Evolutionary conservation across 1,284 basidiomycete genomes (phyloP).

Genomic region (Violaceomyces palustris): DNA sequence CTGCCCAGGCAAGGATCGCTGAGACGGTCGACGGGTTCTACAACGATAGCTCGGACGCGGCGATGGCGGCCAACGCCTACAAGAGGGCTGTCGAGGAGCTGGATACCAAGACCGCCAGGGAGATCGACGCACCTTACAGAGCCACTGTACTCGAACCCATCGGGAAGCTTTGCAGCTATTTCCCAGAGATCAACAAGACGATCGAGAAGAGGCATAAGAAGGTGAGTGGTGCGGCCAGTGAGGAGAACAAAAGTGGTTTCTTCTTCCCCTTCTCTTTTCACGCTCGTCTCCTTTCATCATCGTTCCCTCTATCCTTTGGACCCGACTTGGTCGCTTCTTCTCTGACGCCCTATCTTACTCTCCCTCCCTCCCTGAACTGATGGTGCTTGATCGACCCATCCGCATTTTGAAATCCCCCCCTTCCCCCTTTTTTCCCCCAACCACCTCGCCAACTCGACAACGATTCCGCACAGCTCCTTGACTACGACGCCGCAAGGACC

Average conservation of each 20-base stretch:
- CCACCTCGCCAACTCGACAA: too few species aligned
- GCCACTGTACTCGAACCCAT: conserved; percentile 87
- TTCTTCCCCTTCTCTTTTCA: too few species aligned
- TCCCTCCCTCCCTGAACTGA: too few species aligned
- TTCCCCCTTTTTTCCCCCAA: too few species aligned
- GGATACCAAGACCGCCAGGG: conserved; percentile 75
- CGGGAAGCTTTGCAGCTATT: conserved; percentile 92
- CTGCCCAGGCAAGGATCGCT: conserved; percentile 85
- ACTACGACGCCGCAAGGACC: conserved; percentile 88
- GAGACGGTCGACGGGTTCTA: conserved; percentile 94
- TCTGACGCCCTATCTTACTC: too few species aligned
- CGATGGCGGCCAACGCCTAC: conserved; percentile 96
- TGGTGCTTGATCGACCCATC: too few species aligned
- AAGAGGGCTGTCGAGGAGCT: conserved; percentile 90
- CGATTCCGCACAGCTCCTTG: conserved; percentile 66
- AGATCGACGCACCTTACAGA: conserved; percentile 87
- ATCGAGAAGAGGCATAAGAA: conserved; percentile 95
- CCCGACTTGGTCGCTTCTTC: neutral
- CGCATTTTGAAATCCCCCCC: too few species aligned
- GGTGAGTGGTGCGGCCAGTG: too few species aligned
- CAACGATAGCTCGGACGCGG: conserved; percentile 62
- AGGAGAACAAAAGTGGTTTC: too few species aligned
- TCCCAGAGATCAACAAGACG: conserved; percentile 87
- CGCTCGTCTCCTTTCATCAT: conserved; percentile 1
- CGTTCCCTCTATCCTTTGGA: conserved; percentile 1